phyloP scores from a whole-genome alignment of 1,284 basidiomycete species.

The Austroboletus rostrupii region DNA sequence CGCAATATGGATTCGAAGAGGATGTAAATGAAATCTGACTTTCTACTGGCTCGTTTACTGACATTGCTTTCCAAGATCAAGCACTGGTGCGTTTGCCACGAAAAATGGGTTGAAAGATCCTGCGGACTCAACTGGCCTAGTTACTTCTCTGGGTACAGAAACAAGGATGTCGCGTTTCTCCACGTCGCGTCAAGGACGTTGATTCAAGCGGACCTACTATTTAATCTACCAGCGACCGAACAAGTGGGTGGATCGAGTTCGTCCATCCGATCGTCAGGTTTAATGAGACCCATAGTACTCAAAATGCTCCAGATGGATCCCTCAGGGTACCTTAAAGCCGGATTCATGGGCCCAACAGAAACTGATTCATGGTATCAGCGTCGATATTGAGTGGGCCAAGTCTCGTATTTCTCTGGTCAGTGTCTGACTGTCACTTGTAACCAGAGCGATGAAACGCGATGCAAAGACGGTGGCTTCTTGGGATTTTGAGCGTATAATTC shows the following conservation, averaged over 20 bases:
- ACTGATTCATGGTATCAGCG: constrained; percentile 37
- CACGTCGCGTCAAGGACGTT: constrained; percentile 78
- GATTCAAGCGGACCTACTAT: constrained; percentile 84
- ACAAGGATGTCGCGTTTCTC: constrained; percentile 88
- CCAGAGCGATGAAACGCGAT: constrained; percentile 71
- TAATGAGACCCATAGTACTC: constrained; percentile 38
- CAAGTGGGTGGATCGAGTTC: constrained; percentile 53
- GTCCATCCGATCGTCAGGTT: not conserved
- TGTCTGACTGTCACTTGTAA: not conserved
- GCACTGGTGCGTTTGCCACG: constrained; percentile 45
- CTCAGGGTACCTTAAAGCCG: constrained; percentile 53
- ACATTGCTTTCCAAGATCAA: constrained; percentile 45
- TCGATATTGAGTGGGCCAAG: constrained; percentile 25
- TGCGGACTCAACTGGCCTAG: constrained; percentile 34
- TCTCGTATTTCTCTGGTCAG: not conserved
- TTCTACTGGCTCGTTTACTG: not conserved
- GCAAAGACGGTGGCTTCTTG: constrained; percentile 70
- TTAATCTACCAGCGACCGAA: constrained; percentile 86
- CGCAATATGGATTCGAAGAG: constrained; percentile 78
- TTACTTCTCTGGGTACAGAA: constrained; percentile 79
- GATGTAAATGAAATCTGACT: constrained; percentile 48
- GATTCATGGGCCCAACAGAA: constrained; percentile 56
- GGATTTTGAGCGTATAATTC: constrained; percentile 89
- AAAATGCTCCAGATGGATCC: constrained; percentile 43
- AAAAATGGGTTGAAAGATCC: not conserved